Percentiles rank a stretch among this genome's conserved stretches.
Conservation (phyloP, 345 rosid genomes). For the Kernera saxatilis region DNA sequence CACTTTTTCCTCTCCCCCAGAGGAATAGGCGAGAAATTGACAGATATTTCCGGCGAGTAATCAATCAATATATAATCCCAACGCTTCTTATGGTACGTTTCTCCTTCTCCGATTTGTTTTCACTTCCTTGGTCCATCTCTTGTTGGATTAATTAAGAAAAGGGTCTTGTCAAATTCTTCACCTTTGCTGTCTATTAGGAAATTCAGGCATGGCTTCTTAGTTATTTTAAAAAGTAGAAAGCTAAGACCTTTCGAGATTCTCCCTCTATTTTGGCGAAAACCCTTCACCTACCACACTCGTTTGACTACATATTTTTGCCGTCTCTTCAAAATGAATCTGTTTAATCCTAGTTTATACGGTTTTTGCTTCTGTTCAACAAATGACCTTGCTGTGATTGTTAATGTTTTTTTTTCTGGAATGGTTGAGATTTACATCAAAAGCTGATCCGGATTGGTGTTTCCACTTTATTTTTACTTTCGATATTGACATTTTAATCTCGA, state of each 20-base stretch:
- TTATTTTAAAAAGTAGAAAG: background rate
- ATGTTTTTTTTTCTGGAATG: background rate
- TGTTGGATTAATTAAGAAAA: conserved; percentile 26
- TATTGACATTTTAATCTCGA: background rate
- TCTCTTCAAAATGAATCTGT: background rate
- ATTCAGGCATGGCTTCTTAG: background rate
- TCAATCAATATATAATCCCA: background rate
- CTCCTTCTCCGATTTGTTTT: background rate
- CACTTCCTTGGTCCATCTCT: background rate
- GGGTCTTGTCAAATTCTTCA: conserved; percentile 33
- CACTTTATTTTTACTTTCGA: background rate
- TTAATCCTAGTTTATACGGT: background rate
- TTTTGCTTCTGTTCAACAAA: background rate
- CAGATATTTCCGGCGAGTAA: background rate
- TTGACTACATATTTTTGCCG: background rate
- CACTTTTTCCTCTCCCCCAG: conserved; percentile 20
- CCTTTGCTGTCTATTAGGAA: background rate
- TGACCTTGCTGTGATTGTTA: background rate
- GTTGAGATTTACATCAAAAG: background rate
- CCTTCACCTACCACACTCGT: background rate
- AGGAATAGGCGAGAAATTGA: conserved; percentile 21
- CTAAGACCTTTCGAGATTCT: background rate
- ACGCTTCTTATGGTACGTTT: conserved; percentile 24
- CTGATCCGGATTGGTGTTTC: background rate
- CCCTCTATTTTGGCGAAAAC: background rate